Percentiles rank a stretch among this genome's conserved stretches.
Conservation (phyloP, 2,329 filamentous ascomycete genomes). For the Leptographium radiaticola region DNA sequence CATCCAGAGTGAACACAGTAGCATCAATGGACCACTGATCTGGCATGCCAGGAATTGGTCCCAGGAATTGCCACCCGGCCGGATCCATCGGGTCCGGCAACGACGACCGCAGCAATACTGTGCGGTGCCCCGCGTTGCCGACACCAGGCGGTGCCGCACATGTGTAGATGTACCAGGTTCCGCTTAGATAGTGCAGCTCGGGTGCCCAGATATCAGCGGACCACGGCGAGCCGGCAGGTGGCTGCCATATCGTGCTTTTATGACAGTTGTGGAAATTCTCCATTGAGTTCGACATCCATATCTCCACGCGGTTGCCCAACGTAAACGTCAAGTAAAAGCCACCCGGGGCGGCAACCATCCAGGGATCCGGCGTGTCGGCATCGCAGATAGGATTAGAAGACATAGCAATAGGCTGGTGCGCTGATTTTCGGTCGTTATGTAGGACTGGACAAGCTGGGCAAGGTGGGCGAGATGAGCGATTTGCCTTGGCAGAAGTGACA, state of each 20-base stretch:
- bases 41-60: constrained; percentile 11
- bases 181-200: constrained; percentile 36
- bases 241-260: constrained; percentile 21
- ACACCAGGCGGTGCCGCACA: constrained; percentile 3
- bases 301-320: constrained; percentile 21
- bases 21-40: constrained; percentile 13
- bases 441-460: too few species aligned
- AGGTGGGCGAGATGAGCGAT: too few species aligned
- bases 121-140: constrained; percentile 7
- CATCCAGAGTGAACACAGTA: constrained; percentile 6
- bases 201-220: constrained; percentile 39
- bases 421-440: too few species aligned
- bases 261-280: constrained; percentile 17
- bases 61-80: constrained; percentile 11
- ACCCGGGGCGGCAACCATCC: constrained; percentile 15
- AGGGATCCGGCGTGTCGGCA: constrained; percentile 19
- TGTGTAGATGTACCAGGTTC: constrained; percentile 39
- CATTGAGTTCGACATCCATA: constrained; percentile 19
- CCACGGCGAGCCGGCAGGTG: constrained; percentile 26
- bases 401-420: constrained; percentile 9
- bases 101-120: background rate
- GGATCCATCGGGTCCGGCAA: constrained; percentile 1
- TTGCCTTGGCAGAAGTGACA: too few species aligned
- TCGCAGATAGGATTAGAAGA: constrained; percentile 17
- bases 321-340: constrained; percentile 15